These are phyloP conservation scores for Zygoascus bituminiphila DNA, from an alignment of 805 yeast genomes.

Conservation along the genomic window DNA sequence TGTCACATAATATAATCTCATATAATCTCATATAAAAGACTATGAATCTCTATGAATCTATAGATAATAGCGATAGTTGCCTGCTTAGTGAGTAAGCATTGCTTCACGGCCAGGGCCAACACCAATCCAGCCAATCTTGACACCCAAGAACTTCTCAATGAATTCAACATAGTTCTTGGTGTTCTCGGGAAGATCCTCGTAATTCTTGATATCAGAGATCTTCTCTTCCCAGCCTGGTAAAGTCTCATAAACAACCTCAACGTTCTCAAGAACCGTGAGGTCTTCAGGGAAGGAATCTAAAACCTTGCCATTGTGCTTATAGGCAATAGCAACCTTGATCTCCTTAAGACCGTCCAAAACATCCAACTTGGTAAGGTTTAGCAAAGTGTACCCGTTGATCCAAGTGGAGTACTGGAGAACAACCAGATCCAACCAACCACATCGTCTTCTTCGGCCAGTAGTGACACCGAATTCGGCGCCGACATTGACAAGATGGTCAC, in stretches of 20 bases:
- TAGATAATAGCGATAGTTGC: not conserved
- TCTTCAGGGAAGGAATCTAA: slow-evolving; percentile 89
- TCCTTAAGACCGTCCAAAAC: slow-evolving; percentile 86
- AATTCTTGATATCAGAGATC: slow-evolving; percentile 62
- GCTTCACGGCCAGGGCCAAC: slow-evolving; percentile 96
- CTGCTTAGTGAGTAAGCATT: slow-evolving; percentile 60
- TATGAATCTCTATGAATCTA: not conserved
- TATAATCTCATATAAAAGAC: not conserved
- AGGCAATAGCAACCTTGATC: slow-evolving; percentile 80
- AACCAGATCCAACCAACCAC: slow-evolving; percentile 98
- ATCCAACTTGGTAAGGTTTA: slow-evolving; percentile 93
- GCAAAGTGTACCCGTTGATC: slow-evolving; percentile 89
- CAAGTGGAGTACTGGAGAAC: slow-evolving; percentile 84
- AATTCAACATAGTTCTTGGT: slow-evolving; percentile 77
- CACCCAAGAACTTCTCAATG: slow-evolving; percentile 77
- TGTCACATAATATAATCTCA: not conserved
- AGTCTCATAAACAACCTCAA: slow-evolving; percentile 85
- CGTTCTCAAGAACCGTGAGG: slow-evolving; percentile 68
- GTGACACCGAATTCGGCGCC: slow-evolving; percentile 98
- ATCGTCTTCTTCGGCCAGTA: slow-evolving; percentile 97
- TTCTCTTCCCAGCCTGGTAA: slow-evolving; percentile 92
- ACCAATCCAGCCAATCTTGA: slow-evolving; percentile 94
- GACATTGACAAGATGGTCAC: slow-evolving; percentile 78
- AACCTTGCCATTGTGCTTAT: slow-evolving; percentile 68
- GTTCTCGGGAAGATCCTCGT: slow-evolving; percentile 75